These are phyloP conservation scores for Dioszegia crocea DNA, from an alignment of 768 basidiomycete genomes.

Conservation along the genomic window DNA sequence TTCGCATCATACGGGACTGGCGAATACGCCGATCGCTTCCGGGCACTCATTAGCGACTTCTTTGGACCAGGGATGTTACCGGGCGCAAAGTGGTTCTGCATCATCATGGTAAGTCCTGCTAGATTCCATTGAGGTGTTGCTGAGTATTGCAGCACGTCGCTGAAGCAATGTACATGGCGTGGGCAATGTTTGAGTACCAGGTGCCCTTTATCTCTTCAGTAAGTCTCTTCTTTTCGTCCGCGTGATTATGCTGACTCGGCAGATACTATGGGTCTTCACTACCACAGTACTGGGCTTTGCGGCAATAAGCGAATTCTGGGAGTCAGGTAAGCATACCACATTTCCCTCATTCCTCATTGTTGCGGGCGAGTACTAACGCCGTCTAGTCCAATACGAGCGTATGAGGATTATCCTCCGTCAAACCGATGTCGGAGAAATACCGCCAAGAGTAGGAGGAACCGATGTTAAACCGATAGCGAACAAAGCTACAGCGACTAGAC, in stretches of 20 bases:
- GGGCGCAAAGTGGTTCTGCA: constrained; percentile 1
- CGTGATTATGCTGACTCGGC: background rate
- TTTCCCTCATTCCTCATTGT: background rate
- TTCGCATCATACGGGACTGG: constrained; percentile 24
- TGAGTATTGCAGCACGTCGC: constrained; percentile 7
- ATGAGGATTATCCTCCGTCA: constrained; percentile 17
- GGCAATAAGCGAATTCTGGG: constrained; percentile 21
- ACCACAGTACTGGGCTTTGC: constrained; percentile 13
- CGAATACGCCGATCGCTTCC: constrained; percentile 16
- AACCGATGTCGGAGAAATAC: constrained; percentile 26
- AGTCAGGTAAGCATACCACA: constrained; percentile 14
- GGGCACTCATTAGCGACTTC: constrained; percentile 5
- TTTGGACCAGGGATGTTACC: constrained; percentile 15
- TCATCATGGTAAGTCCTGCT: constrained; percentile 18
- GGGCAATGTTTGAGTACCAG: constrained; percentile 12
- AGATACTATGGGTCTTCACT: constrained; percentile 28
- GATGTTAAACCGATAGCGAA: background rate
- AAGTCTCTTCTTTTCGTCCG: background rate
- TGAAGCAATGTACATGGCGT: constrained; percentile 17
- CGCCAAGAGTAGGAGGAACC: constrained; percentile 12
- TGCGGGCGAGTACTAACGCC: background rate
- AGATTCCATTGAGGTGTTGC: too few species aligned
- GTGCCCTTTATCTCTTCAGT: constrained; percentile 10
- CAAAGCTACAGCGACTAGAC: too few species aligned
- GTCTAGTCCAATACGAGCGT: constrained; percentile 23